Base-by-base conservation (phyloP, 2,329 filamentous ascomycete genomes). In the Lithohypha guttulata region DNA sequence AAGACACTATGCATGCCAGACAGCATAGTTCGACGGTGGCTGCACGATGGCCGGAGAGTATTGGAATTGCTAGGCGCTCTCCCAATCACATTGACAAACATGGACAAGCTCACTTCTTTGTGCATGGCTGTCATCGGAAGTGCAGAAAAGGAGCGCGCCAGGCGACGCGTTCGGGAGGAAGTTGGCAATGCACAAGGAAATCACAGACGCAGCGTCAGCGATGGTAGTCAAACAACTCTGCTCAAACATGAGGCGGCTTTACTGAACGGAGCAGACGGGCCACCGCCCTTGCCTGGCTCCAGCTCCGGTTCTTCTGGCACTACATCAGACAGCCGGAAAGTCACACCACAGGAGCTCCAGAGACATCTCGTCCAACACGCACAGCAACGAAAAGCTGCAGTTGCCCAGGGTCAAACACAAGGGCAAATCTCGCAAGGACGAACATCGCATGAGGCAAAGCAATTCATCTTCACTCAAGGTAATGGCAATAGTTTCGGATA, bases 1-100 rank as follows among this genome's bases (percentile, higher is more conserved):
- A 63, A 67, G 19, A 71, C 66, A 2, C 70, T 70, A 47, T 72
- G 68, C 49, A 54, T 59, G 17, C 61, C 66, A 2, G 69, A 73
- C 46, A 63, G 59, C 33, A 60, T 62, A 10, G 60, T 73, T 37
- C 56, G 64, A 39, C 70, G 69, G 48, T 60, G 70, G 31, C 52
- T 72, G 38, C 60, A 64, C 34, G 69, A 71, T 37, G 60, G 63
- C 20, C 61, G 64, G 26, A 60, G 64, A 42, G 60, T 72, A 31
- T 53, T 72, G 9, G 65, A 68, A 39, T 62, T 72, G 56, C 56
- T 72, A 45, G 64, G 61, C n/a, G 63, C 62, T 2, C 54, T 60
- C 1, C 34, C 55, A 7, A 51, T 52, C n/a, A 60, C 59, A 2
- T 56, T 65, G 11, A 42, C 58, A 13, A 56, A 56, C 2, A 62